Evolutionary conservation across 2,329 filamentous ascomycete species (phyloP), one percentile per base, ranked within the genome.

Genomic region (Epichloe glyceriae): DNA sequence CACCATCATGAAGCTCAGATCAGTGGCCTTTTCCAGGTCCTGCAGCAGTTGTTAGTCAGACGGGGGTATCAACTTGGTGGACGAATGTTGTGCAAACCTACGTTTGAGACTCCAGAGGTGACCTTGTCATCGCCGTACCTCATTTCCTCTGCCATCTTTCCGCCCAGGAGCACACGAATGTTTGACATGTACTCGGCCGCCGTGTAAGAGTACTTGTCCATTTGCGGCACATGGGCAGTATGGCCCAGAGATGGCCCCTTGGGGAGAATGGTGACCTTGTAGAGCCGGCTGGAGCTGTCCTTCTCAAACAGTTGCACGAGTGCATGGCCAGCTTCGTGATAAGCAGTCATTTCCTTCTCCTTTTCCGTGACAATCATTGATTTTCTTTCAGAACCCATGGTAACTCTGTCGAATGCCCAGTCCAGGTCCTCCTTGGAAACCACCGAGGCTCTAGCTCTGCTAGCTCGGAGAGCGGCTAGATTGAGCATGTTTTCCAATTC

Each of bases 401-500:
- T 85, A 50, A 98, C 87, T 70, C 93, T 93, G 72, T 98, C 93
- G 70, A 95, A 97, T 52, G 93, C 93, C 90, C 91, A 98, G 59
- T 96, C 90, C 56, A 97, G 83, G 62, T 97, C 89, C 35, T 77
- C 69, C 67, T 88, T 85, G 12, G 79, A 78, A 49, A 98, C 87
- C 44, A 83, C 78, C 53, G 74, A 74, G 39, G 85, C 79, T 69
- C 90, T 93, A 58, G 86, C 78, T 65, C 93, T 88, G 61, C 88
- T 95, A n/a, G 93, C 93, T 61, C 86, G 88, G 42, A 98, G 85
- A 20, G 93, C 93, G 34, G 93, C 93, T 64, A 96, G 88, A 68
- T 98, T 98, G 63, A 95, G 86, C 59, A 98, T 81, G 64, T 96
- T 98, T 70, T 97, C 93, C 12, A 98, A 76, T 60, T 98, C 93